phyloP scores from a whole-genome alignment of 83 land plant genomes.

The Picea mariana region DNA sequence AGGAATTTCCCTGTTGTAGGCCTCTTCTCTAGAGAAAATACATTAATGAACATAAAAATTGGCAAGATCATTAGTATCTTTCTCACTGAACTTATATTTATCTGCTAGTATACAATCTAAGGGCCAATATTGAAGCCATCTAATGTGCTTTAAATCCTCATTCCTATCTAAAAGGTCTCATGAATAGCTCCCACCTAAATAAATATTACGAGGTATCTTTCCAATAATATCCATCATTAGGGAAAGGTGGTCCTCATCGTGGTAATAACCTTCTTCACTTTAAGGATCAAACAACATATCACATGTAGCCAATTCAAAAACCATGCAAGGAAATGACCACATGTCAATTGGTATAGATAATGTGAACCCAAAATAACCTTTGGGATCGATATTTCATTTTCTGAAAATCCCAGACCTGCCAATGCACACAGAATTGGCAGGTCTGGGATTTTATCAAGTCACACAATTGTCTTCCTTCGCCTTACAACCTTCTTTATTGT shows the following conservation, averaged over 20 bases:
- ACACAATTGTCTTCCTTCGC: too few relatives aligned
- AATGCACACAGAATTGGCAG: too few relatives aligned
- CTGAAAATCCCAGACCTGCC: too few relatives aligned
- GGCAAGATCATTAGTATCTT: slow-evolving; percentile 59
- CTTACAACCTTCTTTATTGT: too few relatives aligned
- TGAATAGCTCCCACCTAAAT: slow-evolving; percentile 51
- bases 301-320: slow-evolving; percentile 89
- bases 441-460: too few relatives aligned
- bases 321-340: slow-evolving; percentile 51
- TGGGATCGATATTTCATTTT: slow-evolving; percentile 92
- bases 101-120: slow-evolving; percentile 58
- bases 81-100: slow-evolving; percentile 20
- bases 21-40: slow-evolving; percentile 76
- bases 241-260: slow-evolving; percentile 57
- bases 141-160: slow-evolving; percentile 74
- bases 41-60: slow-evolving; percentile 63
- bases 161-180: slow-evolving; percentile 62
- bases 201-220: slow-evolving; percentile 66
- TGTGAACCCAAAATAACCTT: slow-evolving; percentile 81
- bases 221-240: slow-evolving; percentile 20
- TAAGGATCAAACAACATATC: slow-evolving; percentile 86
- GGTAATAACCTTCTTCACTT: slow-evolving; percentile 45
- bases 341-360: slow-evolving; percentile 75
- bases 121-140: slow-evolving; percentile 60
- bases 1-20: slow-evolving; percentile 77